These are phyloP conservation scores for Podospora conica DNA, from an alignment of 495 filamentous ascomycete species.

Conservation along the genomic window DNA sequence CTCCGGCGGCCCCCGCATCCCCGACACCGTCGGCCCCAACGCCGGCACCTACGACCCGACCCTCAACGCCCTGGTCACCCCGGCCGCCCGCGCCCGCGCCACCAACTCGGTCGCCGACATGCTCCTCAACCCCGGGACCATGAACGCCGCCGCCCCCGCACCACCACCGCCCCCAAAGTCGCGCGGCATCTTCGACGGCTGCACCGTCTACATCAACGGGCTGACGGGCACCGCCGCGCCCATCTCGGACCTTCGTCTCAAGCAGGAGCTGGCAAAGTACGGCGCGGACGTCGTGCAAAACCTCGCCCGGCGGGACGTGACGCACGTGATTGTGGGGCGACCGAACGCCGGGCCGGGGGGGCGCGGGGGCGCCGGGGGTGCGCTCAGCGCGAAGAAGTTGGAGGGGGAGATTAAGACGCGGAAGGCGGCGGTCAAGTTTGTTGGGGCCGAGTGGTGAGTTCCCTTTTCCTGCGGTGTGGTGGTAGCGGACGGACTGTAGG, in stretches of 20 bases:
- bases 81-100: slow-evolving; percentile 36
- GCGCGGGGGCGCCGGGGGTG: slow-evolving; percentile 71
- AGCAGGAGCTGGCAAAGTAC: slow-evolving; percentile 65
- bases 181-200: slow-evolving; percentile 54
- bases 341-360: slow-evolving; percentile 29
- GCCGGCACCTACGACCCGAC: slow-evolving; percentile 43
- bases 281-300: slow-evolving; percentile 66
- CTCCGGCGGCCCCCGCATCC: slow-evolving; percentile 47
- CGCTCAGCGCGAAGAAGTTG: slow-evolving; percentile 71
- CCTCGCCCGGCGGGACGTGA: slow-evolving; percentile 66
- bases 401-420: slow-evolving; percentile 72
- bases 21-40: slow-evolving; percentile 53
- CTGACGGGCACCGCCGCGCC: slow-evolving; percentile 59
- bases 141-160: slow-evolving; percentile 19
- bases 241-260: slow-evolving; percentile 82
- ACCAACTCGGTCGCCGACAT: slow-evolving; percentile 43
- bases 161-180: neutral
- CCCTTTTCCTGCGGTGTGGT: too few species aligned
- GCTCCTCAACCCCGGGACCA: slow-evolving; percentile 39
- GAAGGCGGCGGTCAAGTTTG: slow-evolving; percentile 67
- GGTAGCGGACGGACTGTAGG: too few species aligned
- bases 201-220: slow-evolving; percentile 82
- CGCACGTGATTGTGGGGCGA: slow-evolving; percentile 77
- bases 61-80: slow-evolving; percentile 39
- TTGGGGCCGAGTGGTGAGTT: slow-evolving; percentile 74